phyloP scores from a whole-genome alignment of 306 rosid species.

The Ziziphus jujuba region DNA sequence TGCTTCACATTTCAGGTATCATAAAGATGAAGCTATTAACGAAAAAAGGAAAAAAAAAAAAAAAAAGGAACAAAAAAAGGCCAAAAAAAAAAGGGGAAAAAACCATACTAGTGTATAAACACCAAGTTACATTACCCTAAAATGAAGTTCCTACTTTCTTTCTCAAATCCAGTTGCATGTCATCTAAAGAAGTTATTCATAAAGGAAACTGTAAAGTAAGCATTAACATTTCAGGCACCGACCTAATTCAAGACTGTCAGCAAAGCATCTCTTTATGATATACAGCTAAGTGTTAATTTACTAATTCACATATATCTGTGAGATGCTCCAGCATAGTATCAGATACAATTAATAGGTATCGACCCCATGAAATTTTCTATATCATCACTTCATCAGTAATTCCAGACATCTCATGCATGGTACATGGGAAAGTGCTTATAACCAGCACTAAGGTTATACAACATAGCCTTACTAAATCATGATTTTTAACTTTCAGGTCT shows the following conservation, averaged over 20 bases:
- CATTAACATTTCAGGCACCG: constrained; percentile 8
- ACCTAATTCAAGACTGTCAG: constrained; percentile 1
- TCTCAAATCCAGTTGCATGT: not conserved
- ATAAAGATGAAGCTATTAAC: too few species aligned
- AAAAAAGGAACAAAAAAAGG: too few species aligned
- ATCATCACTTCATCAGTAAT: constrained; percentile 46
- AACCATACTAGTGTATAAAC: too few species aligned
- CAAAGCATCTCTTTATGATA: constrained; percentile 1
- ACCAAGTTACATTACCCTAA: too few species aligned
- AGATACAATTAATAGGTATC: constrained; percentile 24
- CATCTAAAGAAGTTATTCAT: not conserved
- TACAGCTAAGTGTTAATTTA: constrained; percentile 1
- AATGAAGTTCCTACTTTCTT: too few species aligned
- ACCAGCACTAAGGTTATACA: constrained; percentile 65
- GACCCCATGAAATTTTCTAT: constrained; percentile 38
- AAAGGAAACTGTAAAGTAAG: not conserved
- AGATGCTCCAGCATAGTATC: constrained; percentile 33
- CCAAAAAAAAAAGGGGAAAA: too few species aligned
- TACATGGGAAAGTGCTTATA: constrained; percentile 56
- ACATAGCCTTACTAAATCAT: constrained; percentile 65
- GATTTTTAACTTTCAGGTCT: constrained; percentile 73
- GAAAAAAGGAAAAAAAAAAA: too few species aligned
- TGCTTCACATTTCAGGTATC: too few species aligned
- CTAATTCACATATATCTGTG: not conserved
- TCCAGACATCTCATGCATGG: constrained; percentile 63